A percentile compares a stretch with the other conserved stretches of the same genome.
Conservation (phyloP, 345 rosid genomes). For the Conringia planisiliqua region DNA sequence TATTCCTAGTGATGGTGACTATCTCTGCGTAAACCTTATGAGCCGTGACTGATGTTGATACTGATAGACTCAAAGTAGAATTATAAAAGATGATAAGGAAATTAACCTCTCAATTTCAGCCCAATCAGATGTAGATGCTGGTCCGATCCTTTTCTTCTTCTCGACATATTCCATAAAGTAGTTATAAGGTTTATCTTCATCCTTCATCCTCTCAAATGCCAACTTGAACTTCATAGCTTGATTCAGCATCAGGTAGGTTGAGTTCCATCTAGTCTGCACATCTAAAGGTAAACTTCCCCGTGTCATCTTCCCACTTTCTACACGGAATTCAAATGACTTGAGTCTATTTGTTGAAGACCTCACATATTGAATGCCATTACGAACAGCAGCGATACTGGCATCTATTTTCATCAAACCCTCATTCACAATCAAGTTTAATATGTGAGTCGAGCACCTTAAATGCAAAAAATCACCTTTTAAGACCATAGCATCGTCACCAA, state of each 20-base stretch:
- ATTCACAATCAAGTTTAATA: neutral
- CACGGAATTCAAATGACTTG: neutral
- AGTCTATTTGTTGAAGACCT: neutral
- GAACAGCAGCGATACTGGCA: neutral
- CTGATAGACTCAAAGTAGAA: neutral
- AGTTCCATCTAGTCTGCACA: neutral
- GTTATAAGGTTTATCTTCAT: neutral
- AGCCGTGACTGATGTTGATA: neutral
- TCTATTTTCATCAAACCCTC: neutral
- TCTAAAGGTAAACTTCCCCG: neutral
- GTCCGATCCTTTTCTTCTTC: neutral
- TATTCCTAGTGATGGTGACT: neutral
- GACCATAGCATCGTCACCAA: neutral
- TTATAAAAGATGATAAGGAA: neutral
- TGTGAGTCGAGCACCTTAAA: neutral
- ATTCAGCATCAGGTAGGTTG: neutral
- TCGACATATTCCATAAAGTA: neutral
- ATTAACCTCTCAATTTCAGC: neutral
- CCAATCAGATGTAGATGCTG: neutral
- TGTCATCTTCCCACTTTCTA: neutral
- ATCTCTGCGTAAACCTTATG: neutral
- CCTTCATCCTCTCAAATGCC: neutral
- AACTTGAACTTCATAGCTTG: neutral
- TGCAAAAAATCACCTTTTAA: neutral
- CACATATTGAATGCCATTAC: neutral